These are phyloP conservation scores for Tulasnella sp. DNA, from an alignment of 768 basidiomycete genomes.

Conservation along the genomic window DNA sequence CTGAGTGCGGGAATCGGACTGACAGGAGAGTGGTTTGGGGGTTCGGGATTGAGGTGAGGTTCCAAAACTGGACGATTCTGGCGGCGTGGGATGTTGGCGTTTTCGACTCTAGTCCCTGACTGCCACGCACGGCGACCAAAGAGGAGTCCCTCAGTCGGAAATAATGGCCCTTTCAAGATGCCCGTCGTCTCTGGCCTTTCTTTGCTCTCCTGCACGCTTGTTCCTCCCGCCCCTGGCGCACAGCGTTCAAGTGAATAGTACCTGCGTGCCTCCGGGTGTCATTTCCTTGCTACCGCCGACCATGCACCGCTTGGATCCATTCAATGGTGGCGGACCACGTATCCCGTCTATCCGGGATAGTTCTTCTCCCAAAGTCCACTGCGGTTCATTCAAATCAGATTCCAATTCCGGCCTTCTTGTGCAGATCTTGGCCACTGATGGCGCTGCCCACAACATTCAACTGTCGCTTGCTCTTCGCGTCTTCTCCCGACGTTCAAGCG, in stretches of 20 bases:
- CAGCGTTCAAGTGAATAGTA: background rate
- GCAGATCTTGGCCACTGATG: slow-evolving; percentile 17
- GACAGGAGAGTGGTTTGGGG: background rate
- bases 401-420: slow-evolving; percentile 18
- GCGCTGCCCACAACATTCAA: slow-evolving; percentile 9
- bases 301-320: slow-evolving; percentile 13
- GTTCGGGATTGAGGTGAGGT: background rate
- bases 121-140: slow-evolving; percentile 8
- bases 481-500: slow-evolving; percentile 21
- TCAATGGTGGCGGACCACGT: background rate
- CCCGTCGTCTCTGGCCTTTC: background rate
- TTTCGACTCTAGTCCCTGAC: slow-evolving; percentile 1
- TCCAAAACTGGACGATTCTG: background rate
- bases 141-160: background rate
- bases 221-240: slow-evolving; percentile 7
- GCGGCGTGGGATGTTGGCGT: slow-evolving; percentile 8
- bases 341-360: slow-evolving; percentile 14
- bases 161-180: slow-evolving; percentile 11
- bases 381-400: background rate
- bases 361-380: background rate
- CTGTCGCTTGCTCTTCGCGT: slow-evolving; percentile 11
- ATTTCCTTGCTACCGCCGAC: slow-evolving; percentile 17
- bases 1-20: background rate
- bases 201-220: slow-evolving; percentile 10
- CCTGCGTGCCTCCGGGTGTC: slow-evolving; percentile 7